Percentiles rank a stretch among this genome's conserved stretches.
These are phyloP conservation scores for Fraxinus anomala DNA, from an alignment of 257 asterid species.

Conservation along the genomic window DNA sequence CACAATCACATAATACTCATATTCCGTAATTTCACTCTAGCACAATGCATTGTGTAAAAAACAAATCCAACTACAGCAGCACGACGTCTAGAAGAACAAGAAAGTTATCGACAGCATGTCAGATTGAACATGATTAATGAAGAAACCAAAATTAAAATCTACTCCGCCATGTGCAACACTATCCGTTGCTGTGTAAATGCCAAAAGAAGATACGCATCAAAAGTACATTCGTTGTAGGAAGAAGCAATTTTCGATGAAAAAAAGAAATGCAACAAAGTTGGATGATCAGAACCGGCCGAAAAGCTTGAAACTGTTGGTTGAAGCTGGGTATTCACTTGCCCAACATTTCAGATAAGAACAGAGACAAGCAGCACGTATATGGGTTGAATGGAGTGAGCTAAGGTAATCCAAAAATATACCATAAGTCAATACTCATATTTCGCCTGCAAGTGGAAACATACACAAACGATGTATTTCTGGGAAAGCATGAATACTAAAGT, in stretches of 20 bases:
- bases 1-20: no score
- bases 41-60: no score
- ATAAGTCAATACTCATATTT: neutral
- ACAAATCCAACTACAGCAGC: no score
- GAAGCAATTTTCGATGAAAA: slow-evolving; percentile 18
- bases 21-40: no score
- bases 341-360: slow-evolving; percentile 49
- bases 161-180: no score
- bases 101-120: no score
- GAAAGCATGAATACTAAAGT: neutral
- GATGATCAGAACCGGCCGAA: slow-evolving; percentile 25
- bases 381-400: slow-evolving; percentile 18
- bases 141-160: no score
- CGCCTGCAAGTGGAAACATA: slow-evolving; percentile 5
- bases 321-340: slow-evolving; percentile 42
- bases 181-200: no score
- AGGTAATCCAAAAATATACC: neutral
- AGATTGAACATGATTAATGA: no score
- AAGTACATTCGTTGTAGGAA: no score
- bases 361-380: slow-evolving; percentile 34
- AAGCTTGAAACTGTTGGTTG: slow-evolving; percentile 51
- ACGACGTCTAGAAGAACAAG: no score
- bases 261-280: neutral
- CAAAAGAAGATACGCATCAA: no score
- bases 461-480: neutral